Base-by-base conservation (phyloP, 2,329 filamentous ascomycete genomes). In the Trichothecium sympodiale region DNA sequence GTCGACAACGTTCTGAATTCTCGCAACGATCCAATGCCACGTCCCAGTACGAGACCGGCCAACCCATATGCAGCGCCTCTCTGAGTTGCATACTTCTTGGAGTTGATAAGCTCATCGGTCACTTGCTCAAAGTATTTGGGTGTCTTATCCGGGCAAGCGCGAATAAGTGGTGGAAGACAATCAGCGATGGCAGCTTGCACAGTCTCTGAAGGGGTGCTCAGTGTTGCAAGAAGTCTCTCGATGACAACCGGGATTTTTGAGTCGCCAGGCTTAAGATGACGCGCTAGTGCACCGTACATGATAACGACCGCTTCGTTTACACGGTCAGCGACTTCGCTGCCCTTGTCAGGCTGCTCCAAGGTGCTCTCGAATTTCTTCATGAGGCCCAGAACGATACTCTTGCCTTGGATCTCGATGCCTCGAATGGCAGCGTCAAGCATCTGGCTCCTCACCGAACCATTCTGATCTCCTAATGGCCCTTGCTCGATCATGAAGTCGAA, bases 221-320 rank as follows among this genome's bases (percentile, higher is more conserved):
- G 67, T 6, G 93, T 95, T 16, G 78, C 76, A 38, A 98, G 69
- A 16, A 98, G 68, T 42, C 87, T 77, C 46, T 89, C 80, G 34
- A 98, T 80, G 31, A 98, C 91, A 38, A 82, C 78, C 1, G 88
- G 86, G 33, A 96, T 76, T 49, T 93, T 88, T 45, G 77, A 63
- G 55, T 98, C 91, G n/a, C 87, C 86, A 7, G 77, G 61, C 46
- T 83, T 76, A 40, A 98, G 64, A 64, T 98, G 91, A 35, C 84
- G 78, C 30, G 88, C 91, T 27, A 98, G 65, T 35, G 93, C 89
- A 54, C 91, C 91, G 49, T 98, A 98, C 55, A 98, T 81, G 48
- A 98, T 91, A 47, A 98, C 88, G 35, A 98, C 88, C 14, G 93
- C 91, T 60, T 98, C 91, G 47, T 95, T 95, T 43, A 96, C 83